Percentiles rank a stretch among this genome's conserved stretches.
These are phyloP conservation scores for Citrus mangshanensis DNA, from an alignment of 345 rosid species.

Conservation along the genomic window DNA sequence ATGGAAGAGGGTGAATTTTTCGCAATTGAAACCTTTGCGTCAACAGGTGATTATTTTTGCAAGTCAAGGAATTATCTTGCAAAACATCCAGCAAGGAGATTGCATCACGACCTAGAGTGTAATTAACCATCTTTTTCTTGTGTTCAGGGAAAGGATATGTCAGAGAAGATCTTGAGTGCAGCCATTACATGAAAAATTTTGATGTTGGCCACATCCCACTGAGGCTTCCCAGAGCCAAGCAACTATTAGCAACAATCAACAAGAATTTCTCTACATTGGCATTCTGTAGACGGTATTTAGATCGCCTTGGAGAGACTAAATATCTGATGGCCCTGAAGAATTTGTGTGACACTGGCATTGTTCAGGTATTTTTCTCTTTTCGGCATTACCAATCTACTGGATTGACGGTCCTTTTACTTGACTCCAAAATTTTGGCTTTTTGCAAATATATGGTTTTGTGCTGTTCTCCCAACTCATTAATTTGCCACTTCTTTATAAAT, in stretches of 20 bases:
- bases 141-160: conserved; percentile 84
- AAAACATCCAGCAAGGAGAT: background rate
- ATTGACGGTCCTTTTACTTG: background rate
- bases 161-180: conserved; percentile 90
- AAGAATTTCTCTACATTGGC: conserved; percentile 92
- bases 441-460: background rate
- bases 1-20: conserved; percentile 98
- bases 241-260: conserved; percentile 85
- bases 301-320: conserved; percentile 89
- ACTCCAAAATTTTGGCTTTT: background rate
- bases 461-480: background rate
- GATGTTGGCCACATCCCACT: conserved; percentile 76
- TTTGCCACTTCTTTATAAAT: background rate
- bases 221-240: conserved; percentile 91
- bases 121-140: background rate
- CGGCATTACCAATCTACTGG: background rate
- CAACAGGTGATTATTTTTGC: conserved; percentile 57
- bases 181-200: conserved; percentile 90
- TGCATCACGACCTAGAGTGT: background rate
- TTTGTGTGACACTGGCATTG: conserved; percentile 80
- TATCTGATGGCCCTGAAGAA: conserved; percentile 94
- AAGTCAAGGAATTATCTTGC: conserved; percentile 6
- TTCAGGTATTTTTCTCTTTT: conserved; percentile 54
- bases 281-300: conserved; percentile 90
- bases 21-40: conserved; percentile 92